Evolutionary conservation across 2,329 filamentous ascomycete species (phyloP), one percentile per base, ranked within the genome.

Genomic region (Remersonia thermophila): DNA sequence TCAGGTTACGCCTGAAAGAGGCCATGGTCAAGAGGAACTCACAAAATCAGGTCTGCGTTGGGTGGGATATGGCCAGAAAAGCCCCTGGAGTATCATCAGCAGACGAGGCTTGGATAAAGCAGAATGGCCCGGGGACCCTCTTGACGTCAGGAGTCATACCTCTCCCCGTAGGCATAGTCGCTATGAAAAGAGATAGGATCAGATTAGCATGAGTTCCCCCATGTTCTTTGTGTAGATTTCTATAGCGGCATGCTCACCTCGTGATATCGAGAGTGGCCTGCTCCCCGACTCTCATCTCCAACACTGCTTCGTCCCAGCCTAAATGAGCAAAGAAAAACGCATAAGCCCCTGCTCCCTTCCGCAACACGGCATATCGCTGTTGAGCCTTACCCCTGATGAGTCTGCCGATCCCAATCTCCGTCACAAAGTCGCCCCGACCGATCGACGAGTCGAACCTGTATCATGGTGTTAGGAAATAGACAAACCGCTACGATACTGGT

Each of bases 231-330:
- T 5, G n/a, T 10, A 16, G 13, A 7, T 7, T 15, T 13, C 9
- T 12, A 3, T 18, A 41, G 13, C 13, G n/a, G 12, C 30, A 10
- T n/a, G 35, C 71, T 59, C 69, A 86, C 80, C 72, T 69, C 45
- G 78, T 72, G 55, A 96, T 95, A 48, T 78, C 80, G 46, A 98
- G 69, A 35, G 75, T 83, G 36, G 85, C 79, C 67, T 83, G 89
- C 72, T 96, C 89, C 57, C 89, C 87, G 40, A 93, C 67, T 56
- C 80, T 79, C 89, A 98, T 95, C 55, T 75, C 67, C 33, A 67
- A 63, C 36, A 96, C 86, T 47, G 81, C 87, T 62, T 94, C 78
- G 54, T 85, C 86, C 85, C 75, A 93, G 49, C 76, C 83, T 86
- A 25, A 27, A 18, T 15, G 14, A 36, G 16, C 2, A n/a, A 26